Evolutionary conservation across 2,329 filamentous ascomycete genomes (phyloP), one percentile per base, ranked within the genome.

Genomic region (Esteya vermicola): DNA sequence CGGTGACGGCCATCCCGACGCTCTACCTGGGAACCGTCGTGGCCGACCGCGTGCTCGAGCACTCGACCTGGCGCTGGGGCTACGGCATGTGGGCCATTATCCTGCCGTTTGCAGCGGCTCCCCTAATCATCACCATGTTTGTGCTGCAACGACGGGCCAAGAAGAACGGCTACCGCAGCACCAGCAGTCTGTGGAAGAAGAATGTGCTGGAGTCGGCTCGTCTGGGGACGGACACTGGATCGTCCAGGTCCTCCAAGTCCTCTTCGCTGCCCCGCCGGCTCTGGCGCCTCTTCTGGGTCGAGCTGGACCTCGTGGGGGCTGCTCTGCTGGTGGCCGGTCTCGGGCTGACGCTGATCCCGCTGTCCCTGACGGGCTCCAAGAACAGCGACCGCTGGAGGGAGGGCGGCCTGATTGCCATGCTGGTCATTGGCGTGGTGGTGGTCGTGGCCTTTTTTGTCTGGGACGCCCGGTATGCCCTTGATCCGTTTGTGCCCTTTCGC

Each of bases 81-180:
- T 64, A 75, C 26, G 75, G 72, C 45, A 78, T 78, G 72, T 78
- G 70, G 63, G 63, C 62, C 28, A 67, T 78, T 45, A 72, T 77
- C 34, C 75, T 71, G 49, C 68, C 73, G 2, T 56, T 70, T 9
- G 67, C 65, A 37, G 63, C 69, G 0, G 43, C 75, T 3, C 72
- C 75, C 2, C 58, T 78, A 0, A 55, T 78, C 16, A 46, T 59
- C 1, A 63, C 65, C 0, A 33, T 45, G 35, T 25, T 21, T 9
- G 25, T 37, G 4, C 28, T 42, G 33, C 35, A 40, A 28, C 40
- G 25, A n/a, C 37, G 34, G 4, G 43, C 43, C 36, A 33, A 33
- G 19, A 33, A 32, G 28, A 39, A 40, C 14, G 43, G 39, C 27
- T 38, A 36, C 34, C 27, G 22, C 22, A 41, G 23, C 19, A 20